A percentile compares a stretch with the other conserved stretches of the same genome.
Conservation (phyloP, 257 asterid species). For the Scutellaria barbata region DNA sequence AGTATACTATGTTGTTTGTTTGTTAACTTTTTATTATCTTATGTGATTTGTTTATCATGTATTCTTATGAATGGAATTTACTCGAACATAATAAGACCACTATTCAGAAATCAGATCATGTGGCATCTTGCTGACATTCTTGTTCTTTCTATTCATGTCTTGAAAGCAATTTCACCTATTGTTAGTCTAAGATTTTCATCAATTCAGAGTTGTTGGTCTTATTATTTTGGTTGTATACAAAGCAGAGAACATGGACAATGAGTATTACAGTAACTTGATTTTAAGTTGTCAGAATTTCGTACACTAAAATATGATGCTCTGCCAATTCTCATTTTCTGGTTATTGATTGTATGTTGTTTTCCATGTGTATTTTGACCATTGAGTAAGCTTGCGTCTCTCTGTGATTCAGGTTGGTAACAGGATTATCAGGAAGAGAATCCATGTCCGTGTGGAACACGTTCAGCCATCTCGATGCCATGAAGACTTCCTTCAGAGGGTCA, state of each 20-base stretch:
- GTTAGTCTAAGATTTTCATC: not conserved
- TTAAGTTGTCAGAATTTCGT: too few species aligned
- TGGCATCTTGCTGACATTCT: not conserved
- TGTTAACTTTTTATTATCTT: too few species aligned
- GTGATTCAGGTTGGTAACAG: conserved; percentile 64
- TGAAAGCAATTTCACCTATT: not conserved
- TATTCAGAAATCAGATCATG: too few species aligned
- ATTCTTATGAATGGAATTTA: too few species aligned
- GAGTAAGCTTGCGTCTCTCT: not conserved
- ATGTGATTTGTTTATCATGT: too few species aligned
- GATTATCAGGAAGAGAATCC: conserved; percentile 70
- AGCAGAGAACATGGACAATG: too few species aligned
- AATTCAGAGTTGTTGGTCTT: not conserved
- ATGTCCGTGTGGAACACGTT: conserved; percentile 78
- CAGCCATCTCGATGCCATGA: conserved; percentile 74
- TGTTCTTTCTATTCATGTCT: not conserved
- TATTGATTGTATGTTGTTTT: not conserved
- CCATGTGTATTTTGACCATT: too few species aligned
- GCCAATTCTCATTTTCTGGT: too few species aligned
- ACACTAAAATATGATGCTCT: too few species aligned
- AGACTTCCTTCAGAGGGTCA: conserved; percentile 57
- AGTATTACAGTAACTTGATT: too few species aligned
- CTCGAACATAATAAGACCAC: too few species aligned
- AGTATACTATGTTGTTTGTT: too few species aligned
- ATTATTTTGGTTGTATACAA: not conserved